Base-by-base conservation (phyloP, 129 eudicot genomes). In the Kitagawia praeruptora region DNA sequence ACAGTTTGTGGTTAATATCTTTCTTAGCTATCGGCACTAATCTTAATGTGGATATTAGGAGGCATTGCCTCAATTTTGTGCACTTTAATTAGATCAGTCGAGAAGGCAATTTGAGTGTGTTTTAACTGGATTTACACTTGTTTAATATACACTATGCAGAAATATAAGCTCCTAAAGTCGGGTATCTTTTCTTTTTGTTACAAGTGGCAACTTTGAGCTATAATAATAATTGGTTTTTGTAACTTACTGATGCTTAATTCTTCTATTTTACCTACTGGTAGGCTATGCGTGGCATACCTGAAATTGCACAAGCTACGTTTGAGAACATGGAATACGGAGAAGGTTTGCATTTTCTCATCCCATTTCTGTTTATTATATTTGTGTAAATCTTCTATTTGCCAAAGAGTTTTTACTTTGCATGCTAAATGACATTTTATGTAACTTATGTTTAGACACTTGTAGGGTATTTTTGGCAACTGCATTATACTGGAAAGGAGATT, bases 261-360 rank as follows among this genome's bases (percentile, higher is more conserved):
- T 27, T 64, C 42, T 80, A 74, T 63, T 69, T 13, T 44, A 19
- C 83, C 15, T 44, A 19, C 81, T 44, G 56, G 75, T 81, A 93
- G 98, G 98, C 98, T 54, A 94, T 87, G 21, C 90, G 98, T 81
- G 97, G 97, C 77, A 91, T 94, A 84, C 98, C 98, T 81, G 98
- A 94, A 86, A 82, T 94, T 84, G 93, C 98, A 1, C 85, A 87
- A 77, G 86, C 93, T 15, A 94, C 98, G 48, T 94, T 91, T 87
- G 98, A 94, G 81, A 94, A 94, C 86, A 92, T 94, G 98, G 90
- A 88, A 82, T 94, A 87, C 81, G 98, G 98, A 77, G 97, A 92
- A 86, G 93, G 98, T 93, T 77, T 71, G 73, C 79, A 44, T 41
- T 25, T 72, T 70, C 15, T 23, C 7, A 25, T 42, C 25, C n/a